Percentiles rank a stretch among this genome's conserved stretches.
Conservation (phyloP, 1,139 yeast genomes). For the Debaryomyces subglobosus region DNA sequence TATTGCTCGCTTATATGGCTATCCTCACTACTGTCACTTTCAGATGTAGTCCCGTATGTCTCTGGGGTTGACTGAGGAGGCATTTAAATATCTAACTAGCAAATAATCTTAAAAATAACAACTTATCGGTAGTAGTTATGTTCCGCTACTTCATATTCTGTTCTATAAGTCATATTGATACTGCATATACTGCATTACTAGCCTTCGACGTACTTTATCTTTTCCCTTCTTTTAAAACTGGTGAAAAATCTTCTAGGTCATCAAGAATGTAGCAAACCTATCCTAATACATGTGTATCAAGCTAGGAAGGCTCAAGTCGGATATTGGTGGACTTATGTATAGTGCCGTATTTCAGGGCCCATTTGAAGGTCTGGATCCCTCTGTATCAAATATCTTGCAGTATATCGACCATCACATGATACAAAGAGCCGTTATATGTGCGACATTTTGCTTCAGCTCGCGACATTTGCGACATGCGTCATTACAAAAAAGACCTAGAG, state of each 20-base stretch:
- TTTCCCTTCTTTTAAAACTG: neutral
- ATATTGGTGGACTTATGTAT: neutral
- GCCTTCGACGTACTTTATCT: neutral
- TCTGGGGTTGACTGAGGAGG: constrained; percentile 17
- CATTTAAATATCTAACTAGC: constrained; percentile 7
- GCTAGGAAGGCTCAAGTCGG: neutral
- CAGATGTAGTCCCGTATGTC: neutral
- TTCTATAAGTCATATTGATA: neutral
- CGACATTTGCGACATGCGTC: constrained; percentile 4
- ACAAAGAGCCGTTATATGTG: neutral
- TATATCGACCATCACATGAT: neutral
- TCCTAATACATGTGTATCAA: neutral
- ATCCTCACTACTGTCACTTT: neutral
- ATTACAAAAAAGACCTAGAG: constrained; percentile 3
- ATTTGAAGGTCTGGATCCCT: constrained; percentile 2
- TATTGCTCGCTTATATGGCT: neutral
- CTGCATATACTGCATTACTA: neutral
- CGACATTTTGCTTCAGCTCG: neutral
- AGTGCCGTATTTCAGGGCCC: neutral
- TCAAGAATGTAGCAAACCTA: neutral
- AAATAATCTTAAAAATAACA: too few species aligned
- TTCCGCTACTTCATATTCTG: neutral
- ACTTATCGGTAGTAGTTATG: neutral
- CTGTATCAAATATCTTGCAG: neutral
- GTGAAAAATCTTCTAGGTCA: neutral